Evolutionary conservation across 139 green algal species (phyloP).

Genomic region (Nannochloris sp.): DNA sequence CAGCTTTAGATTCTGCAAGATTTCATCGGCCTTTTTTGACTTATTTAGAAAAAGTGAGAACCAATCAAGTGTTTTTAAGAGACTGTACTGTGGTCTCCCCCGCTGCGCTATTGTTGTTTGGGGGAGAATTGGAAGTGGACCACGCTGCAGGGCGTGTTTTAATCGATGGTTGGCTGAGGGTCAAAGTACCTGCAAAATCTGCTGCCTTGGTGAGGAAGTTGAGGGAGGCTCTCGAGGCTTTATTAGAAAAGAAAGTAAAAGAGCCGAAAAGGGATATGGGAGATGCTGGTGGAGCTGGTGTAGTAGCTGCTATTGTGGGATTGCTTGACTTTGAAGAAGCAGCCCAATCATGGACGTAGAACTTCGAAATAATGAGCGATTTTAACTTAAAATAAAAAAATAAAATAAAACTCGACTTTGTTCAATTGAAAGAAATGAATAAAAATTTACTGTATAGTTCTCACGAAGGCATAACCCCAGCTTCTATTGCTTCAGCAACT

Average conservation of each 20-base stretch:
- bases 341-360: constrained; percentile 2
- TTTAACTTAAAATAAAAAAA: not conserved
- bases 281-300: not conserved
- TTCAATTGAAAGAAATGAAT: not conserved
- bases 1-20: constrained; percentile 30
- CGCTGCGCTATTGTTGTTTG: constrained; percentile 80
- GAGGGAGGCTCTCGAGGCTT: constrained; percentile 48
- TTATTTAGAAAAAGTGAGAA: constrained; percentile 82
- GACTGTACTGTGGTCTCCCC: constrained; percentile 76
- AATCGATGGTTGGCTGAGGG: constrained; percentile 65
- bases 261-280: constrained; percentile 8
- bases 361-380: not conserved
- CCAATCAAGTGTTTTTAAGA: constrained; percentile 64
- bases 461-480: no score
- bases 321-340: constrained; percentile 34
- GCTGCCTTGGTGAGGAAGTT: constrained; percentile 87
- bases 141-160: constrained; percentile 56
- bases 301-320: constrained; percentile 27
- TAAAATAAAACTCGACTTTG: not conserved
- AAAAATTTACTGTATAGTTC: no score
- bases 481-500: not conserved
- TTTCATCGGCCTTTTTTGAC: constrained; percentile 64
- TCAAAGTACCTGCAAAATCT: constrained; percentile 41
- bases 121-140: constrained; percentile 48
- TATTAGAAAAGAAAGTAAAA: constrained; percentile 38